Evolutionary conservation across 345 rosid genomes (phyloP).

Genomic region (Ceriops tagal): DNA sequence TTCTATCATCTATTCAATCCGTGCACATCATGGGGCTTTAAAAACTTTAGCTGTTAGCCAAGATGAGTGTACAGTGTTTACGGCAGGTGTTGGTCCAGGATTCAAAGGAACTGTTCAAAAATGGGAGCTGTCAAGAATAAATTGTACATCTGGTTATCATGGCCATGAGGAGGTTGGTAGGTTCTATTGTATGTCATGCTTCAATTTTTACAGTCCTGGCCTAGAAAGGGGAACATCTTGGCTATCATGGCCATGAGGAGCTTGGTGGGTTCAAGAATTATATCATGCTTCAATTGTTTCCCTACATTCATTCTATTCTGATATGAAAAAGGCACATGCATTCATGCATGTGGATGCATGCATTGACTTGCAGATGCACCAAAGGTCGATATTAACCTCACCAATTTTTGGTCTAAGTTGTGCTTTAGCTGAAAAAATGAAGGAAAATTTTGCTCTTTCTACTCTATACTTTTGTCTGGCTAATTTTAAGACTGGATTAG

Average conservation of each 20-base stretch:
- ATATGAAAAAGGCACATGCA: background rate
- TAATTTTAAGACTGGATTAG: background rate
- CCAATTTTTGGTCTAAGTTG: background rate
- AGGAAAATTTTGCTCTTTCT: background rate
- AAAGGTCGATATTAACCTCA: background rate
- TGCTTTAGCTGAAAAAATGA: background rate
- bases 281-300: background rate
- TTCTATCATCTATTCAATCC: conserved; percentile 65
- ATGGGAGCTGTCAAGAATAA: conserved; percentile 85
- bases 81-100: conserved; percentile 89
- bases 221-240: conserved; percentile 8
- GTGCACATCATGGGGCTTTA: conserved; percentile 80
- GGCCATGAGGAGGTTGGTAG: conserved; percentile 93
- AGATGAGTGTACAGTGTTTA: conserved; percentile 79
- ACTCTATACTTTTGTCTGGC: background rate
- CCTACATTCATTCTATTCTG: background rate
- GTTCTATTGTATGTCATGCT: conserved; percentile 13
- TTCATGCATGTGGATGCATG: background rate
- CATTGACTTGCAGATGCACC: background rate
- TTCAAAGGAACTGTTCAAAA: conserved; percentile 87
- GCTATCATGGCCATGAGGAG: conserved; percentile 95
- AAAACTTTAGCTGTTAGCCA: conserved; percentile 75
- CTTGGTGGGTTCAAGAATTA: conserved; percentile 36
- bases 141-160: conserved; percentile 72
- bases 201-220: conserved; percentile 6